Conservation (phyloP, 2,329 filamentous ascomycete species). For the Phoma sp. region DNA sequence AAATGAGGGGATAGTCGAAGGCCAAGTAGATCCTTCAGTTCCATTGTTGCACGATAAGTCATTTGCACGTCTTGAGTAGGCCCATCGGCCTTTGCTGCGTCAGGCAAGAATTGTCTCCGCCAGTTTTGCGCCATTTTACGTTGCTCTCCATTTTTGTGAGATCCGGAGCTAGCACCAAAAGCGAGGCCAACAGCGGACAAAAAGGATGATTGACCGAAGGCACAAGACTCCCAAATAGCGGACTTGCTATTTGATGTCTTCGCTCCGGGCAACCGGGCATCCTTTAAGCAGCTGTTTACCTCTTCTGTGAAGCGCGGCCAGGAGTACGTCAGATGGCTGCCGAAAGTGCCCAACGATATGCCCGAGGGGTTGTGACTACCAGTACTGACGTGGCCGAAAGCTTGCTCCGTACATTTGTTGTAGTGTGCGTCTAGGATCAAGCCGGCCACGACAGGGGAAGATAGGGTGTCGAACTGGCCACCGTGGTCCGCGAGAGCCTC, state of each 20-base stretch:
- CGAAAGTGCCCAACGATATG: conserved; percentile 37
- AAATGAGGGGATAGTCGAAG: conserved; percentile 39
- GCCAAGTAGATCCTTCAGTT: conserved; percentile 41
- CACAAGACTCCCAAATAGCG: conserved; percentile 57
- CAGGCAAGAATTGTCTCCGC: conserved; percentile 53
- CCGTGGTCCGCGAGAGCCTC: conserved; percentile 34
- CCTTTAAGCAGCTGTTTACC: conserved; percentile 39
- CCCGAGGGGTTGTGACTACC: conserved; percentile 35
- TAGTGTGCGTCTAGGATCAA: conserved; percentile 43
- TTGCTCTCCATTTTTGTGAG: not conserved
- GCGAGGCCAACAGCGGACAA: conserved; percentile 50
- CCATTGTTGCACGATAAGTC: conserved; percentile 41
- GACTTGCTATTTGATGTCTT: conserved; percentile 41
- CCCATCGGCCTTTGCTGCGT: not conserved
- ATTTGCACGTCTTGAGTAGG: conserved; percentile 18
- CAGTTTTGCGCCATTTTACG: conserved; percentile 36
- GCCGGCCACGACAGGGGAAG: conserved; percentile 39
- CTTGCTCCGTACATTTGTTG: conserved; percentile 26
- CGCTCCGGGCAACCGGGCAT: conserved; percentile 48
- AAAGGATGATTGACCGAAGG: conserved; percentile 50
- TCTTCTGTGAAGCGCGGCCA: conserved; percentile 44
- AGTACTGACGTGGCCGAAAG: conserved; percentile 35
- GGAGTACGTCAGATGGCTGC: conserved; percentile 38
- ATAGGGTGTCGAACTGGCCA: conserved; percentile 32
- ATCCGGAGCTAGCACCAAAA: conserved; percentile 33